Base-by-base conservation (phyloP, 2,329 filamentous ascomycete species). In the Colletotrichum tofieldiae region DNA sequence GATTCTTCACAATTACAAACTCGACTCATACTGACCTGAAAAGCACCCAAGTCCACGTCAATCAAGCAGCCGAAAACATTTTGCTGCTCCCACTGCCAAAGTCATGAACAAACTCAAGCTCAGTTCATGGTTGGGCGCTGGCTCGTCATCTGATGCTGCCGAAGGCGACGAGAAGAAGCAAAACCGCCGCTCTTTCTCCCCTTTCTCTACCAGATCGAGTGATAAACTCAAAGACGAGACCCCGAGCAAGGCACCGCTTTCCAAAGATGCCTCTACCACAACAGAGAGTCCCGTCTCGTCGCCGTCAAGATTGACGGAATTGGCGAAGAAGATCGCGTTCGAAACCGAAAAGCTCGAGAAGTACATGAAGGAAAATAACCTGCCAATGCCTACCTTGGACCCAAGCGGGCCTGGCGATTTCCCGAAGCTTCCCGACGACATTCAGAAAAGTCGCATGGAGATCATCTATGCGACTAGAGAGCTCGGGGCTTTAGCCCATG, bases 311-410 rank as follows among this genome's bases (percentile, higher is more conserved):
- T 82, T 89, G 79, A 75, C 84, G 18, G 78, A 79, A 35, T 78
- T 89, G n/a, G 86, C 87, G 2, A 81, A 81, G 60, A 86, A 80
- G 58, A 89, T 89, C 66, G 81, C 81, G 45, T 74, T 76, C 52
- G 86, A 89, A 73, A 86, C 87, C 0, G 83, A 85, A 72, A 88
- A 84, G 75, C 77, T 89, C 23, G 85, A 89, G 69, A 77, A 77
- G 3, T 88, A 87, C 75, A 76, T 89, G 72, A 82, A 80, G 60
- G 79, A 82, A 5, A 84, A 84, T 61, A 80, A 80, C 8, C 76
- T 85, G 2, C 80, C 80, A 0, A 77, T 84, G 62, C 84, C 86
- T 11, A 82, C 82, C 8, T 88, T 89, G 68, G 85, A 84, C 12
- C 82, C 81, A 11, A 80, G 86, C 68, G 80, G 83, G 0, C 83